phyloP scores from a whole-genome alignment of 2,329 filamentous ascomycete genomes.

The Endoconidiophora polonica region DNA sequence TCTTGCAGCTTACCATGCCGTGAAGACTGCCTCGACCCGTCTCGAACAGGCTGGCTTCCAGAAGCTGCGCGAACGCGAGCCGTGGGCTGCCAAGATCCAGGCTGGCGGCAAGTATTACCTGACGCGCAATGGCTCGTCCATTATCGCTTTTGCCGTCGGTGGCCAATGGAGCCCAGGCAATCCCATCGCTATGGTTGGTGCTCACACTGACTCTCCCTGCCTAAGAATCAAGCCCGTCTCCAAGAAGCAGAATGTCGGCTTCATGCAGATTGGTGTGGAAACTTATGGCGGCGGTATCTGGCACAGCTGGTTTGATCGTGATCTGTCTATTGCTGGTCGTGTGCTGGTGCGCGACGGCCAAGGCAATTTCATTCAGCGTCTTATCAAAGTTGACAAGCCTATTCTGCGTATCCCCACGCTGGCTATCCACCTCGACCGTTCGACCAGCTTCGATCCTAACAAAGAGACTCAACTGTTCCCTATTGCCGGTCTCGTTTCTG shows the following conservation, averaged over 20 bases:
- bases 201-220: slow-evolving; percentile 88
- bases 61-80: slow-evolving; percentile 76
- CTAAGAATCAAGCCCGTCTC: slow-evolving; percentile 88
- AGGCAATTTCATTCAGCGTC: slow-evolving; percentile 61
- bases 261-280: slow-evolving; percentile 88
- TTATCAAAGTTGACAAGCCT: slow-evolving; percentile 81
- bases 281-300: slow-evolving; percentile 93
- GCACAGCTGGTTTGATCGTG: slow-evolving; percentile 97
- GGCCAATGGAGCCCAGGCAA: slow-evolving; percentile 83
- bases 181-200: slow-evolving; percentile 80
- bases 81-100: slow-evolving; percentile 63
- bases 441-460: slow-evolving; percentile 78
- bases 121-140: slow-evolving; percentile 81
- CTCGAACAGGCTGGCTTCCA: slow-evolving; percentile 74
- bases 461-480: slow-evolving; percentile 94
- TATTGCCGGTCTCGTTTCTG: slow-evolving; percentile 72
- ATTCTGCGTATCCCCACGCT: slow-evolving; percentile 85
- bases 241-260: slow-evolving; percentile 73
- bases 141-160: slow-evolving; percentile 84
- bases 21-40: slow-evolving; percentile 58
- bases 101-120: slow-evolving; percentile 93
- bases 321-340: slow-evolving; percentile 76
- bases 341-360: slow-evolving; percentile 62
- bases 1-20: slow-evolving; percentile 73
- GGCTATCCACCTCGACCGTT: slow-evolving; percentile 82